Base-by-base conservation (phyloP, 306 rosid species). In the Quercus berberidifolia region DNA sequence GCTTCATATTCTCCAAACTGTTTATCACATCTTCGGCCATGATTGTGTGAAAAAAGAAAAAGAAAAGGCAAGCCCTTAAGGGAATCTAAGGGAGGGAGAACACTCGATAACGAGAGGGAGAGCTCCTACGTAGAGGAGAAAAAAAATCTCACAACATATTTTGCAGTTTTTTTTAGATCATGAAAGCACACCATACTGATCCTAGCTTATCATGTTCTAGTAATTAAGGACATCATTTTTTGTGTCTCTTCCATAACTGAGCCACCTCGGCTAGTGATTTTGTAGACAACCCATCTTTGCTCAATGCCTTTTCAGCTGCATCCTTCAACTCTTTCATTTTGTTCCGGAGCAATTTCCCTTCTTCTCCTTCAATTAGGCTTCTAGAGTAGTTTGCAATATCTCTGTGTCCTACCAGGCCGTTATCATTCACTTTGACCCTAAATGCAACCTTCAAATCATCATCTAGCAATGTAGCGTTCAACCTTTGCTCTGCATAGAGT, bases 401-500 rank as follows among this genome's bases (percentile, higher is more conserved):
- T 7, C 41, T 14, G 18, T 62, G n/a, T 11, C 31, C 86, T 28
- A 83, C 75, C 1, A 83, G 26, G 5, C 83, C 74, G 3, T 55
- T 79, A 0, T 69, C 86, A 21, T 79, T 69, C 62, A 41, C 3
- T 10, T 83, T 30, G 14, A 68, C 86, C 69, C 83, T 79, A 74
- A 65, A 13, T 5, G 78, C 86, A 7, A 75, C 74, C 74, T 55
- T 79, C 54, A 83, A 25, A 23, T 38, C 80, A 7, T 79, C 80
- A 1, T 23, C 74, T 1, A 75, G 4, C n/a, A 83, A 20, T 17
- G 69, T 74, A 0, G 78, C 74, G 6, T 75, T 83, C 69, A 71
- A 74, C 6, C 11, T 20, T 28, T 83, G 86, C 78, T 83, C 81
- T 0, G 78, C 83, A 25, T 33, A 79, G 2, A 83, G 83, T 3